Evolutionary conservation across 257 asterid species (phyloP), one percentile per base, ranked within the genome.

Genomic region (Fraxinus pennsylvanica): DNA sequence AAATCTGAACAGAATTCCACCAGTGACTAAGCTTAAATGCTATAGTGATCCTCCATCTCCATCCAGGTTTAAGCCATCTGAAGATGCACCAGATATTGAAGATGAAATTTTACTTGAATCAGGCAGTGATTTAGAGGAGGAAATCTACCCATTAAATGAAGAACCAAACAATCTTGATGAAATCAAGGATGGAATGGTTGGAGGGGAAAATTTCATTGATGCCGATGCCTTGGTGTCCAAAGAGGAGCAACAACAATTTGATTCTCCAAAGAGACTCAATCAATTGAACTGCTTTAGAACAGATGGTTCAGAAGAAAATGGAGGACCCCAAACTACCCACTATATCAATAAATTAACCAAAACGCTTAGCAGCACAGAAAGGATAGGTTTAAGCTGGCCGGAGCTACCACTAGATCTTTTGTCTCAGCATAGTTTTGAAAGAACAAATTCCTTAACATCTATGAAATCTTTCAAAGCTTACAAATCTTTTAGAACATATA

Each of bases 381-480:
- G 85, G 74, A 88, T 96, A 77, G 97, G 97, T 74, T 86, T 92
- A 79, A 86, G 97, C 89, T 93, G 99, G 99, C 99, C 97, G 29
- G 99, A 96, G 88, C 85, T 87, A 57, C 94, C 91, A n/a, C 88
- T 92, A 76, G 84, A 90, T 86, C 87, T 90, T 68, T 84, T 93
- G 80, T 80, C 92, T 25, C 94, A 78, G 79, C 88, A 72, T 75
- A 87, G 79, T 87, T 76, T 87, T 36, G 96, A 92, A 70, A 87
- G 84, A 76, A 84, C 87, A 82, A 88, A 74, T 78, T 85, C 97
- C 71, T 82, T 90, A 65, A 85, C 73, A 75, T 73, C 85, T 33
- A 30, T 33, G 2, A 84, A 83, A 69, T 77, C 91, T 72, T 79
- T 81, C 57, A 81, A 75, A 39, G 71, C 90, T 73, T 71, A 86